phyloP scores from a whole-genome alignment of 2,329 filamentous ascomycete species.

The Achaetomium macrosporum region DNA sequence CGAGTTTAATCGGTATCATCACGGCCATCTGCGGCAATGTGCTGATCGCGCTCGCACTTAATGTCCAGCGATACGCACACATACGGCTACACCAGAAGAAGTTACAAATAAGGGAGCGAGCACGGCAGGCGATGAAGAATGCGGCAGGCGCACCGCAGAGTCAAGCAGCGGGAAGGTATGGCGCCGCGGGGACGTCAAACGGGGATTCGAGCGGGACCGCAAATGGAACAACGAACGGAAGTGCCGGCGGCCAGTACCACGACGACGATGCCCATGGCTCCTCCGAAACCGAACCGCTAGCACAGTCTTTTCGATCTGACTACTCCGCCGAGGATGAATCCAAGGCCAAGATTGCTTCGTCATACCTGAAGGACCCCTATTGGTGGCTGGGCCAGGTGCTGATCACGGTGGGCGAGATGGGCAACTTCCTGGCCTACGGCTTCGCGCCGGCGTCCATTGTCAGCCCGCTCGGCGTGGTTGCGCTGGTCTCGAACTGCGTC shows the following conservation, averaged over 20 bases:
- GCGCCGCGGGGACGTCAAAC: slow-evolving; percentile 32
- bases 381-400: slow-evolving; percentile 95
- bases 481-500: slow-evolving; percentile 91
- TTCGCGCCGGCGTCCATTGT: slow-evolving; percentile 98
- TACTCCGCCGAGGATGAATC: slow-evolving; percentile 26
- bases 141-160: slow-evolving; percentile 29
- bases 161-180: slow-evolving; percentile 34
- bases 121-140: slow-evolving; percentile 48
- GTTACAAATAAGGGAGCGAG: slow-evolving; percentile 49
- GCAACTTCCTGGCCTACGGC: slow-evolving; percentile 95
- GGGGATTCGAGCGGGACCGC: slow-evolving; percentile 11
- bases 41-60: slow-evolving; percentile 89
- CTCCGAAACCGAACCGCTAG: slow-evolving; percentile 47
- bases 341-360: slow-evolving; percentile 45
- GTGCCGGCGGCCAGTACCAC: slow-evolving; percentile 27
- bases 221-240: neutral
- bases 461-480: slow-evolving; percentile 92
- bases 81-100: slow-evolving; percentile 72
- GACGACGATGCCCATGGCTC: slow-evolving; percentile 31
- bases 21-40: slow-evolving; percentile 91
- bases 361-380: slow-evolving; percentile 84
- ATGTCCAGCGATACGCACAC: slow-evolving; percentile 94
- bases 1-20: slow-evolving; percentile 87
- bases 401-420: slow-evolving; percentile 88
- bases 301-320: slow-evolving; percentile 43